These are phyloP conservation scores for Cochlearia excelsa DNA, from an alignment of 345 rosid species.

Conservation along the genomic window DNA sequence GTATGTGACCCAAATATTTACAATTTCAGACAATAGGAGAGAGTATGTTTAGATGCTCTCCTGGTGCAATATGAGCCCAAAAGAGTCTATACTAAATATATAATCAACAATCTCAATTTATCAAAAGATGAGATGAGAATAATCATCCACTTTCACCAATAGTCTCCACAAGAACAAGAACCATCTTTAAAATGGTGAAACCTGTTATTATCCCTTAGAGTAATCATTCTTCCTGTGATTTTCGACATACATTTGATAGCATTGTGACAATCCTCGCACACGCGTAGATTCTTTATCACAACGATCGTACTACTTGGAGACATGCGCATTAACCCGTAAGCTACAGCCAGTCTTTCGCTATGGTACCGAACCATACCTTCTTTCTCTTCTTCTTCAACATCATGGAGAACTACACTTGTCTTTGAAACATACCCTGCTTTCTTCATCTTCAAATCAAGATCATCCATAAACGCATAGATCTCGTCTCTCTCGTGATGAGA, in stretches of 20 bases:
- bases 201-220: conserved; percentile 62
- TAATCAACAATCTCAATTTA: no score
- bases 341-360: conserved; percentile 70
- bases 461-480: conserved; percentile 57
- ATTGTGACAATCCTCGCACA: conserved; percentile 66
- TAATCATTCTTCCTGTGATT: conserved; percentile 55
- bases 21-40: no score
- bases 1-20: no score
- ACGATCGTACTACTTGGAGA: conserved; percentile 62
- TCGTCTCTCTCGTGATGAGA: conserved; percentile 53
- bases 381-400: conserved; percentile 77
- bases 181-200: conserved; percentile 67
- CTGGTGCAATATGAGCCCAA: no score
- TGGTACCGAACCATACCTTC: conserved; percentile 66
- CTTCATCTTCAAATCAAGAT: conserved; percentile 58
- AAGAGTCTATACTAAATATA: no score
- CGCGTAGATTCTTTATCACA: conserved; percentile 65
- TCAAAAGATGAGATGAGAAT: conserved; percentile 4
- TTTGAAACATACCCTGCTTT: conserved; percentile 53
- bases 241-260: conserved; percentile 61
- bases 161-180: conserved; percentile 74
- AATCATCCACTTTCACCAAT: conserved; percentile 42
- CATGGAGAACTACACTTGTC: conserved; percentile 62
- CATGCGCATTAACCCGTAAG: conserved; percentile 50
- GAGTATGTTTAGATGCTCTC: no score